Evolutionary conservation across 306 rosid genomes (phyloP).

Genomic region (Astragalus glycyphyllos): DNA sequence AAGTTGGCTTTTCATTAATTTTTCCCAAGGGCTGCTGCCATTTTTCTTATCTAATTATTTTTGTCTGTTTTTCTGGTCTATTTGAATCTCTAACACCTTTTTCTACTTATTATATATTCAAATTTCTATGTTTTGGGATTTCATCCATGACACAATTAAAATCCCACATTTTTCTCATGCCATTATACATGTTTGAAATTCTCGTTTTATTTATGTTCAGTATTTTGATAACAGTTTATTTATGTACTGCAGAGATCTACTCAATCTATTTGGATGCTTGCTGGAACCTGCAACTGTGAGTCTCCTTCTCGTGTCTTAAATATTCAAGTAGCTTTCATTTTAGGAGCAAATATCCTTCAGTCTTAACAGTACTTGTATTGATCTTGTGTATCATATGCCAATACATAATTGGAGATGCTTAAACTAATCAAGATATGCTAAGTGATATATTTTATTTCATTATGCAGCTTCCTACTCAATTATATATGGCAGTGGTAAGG

Average conservation of each 20-base stretch:
- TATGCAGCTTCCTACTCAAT: constrained; percentile 92
- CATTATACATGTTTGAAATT: constrained; percentile 7
- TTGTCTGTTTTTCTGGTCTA: constrained; percentile 14
- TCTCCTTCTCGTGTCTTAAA: constrained; percentile 36
- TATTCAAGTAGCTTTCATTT: constrained; percentile 3
- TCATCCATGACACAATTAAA: background rate
- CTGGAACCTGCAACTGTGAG: constrained; percentile 93
- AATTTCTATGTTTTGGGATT: too few species aligned
- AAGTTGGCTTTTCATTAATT: constrained; percentile 8
- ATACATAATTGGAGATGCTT: constrained; percentile 18
- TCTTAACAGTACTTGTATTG: constrained; percentile 21
- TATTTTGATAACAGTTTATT: constrained; percentile 40
- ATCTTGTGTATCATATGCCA: constrained; percentile 23
- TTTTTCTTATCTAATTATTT: constrained; percentile 4
- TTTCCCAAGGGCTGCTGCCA: background rate
- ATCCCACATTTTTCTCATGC: background rate
- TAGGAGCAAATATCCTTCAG: too few species aligned
- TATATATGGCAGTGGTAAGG: constrained; percentile 78
- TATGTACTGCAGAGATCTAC: constrained; percentile 70
- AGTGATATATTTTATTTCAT: constrained; percentile 44
- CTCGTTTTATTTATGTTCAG: background rate
- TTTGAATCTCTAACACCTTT: constrained; percentile 29
- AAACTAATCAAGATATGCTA: constrained; percentile 19
- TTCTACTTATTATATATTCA: background rate
- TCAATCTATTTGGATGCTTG: constrained; percentile 77